Base-by-base conservation (phyloP, 768 basidiomycete species). In the Calocybe gangraenosa region DNA sequence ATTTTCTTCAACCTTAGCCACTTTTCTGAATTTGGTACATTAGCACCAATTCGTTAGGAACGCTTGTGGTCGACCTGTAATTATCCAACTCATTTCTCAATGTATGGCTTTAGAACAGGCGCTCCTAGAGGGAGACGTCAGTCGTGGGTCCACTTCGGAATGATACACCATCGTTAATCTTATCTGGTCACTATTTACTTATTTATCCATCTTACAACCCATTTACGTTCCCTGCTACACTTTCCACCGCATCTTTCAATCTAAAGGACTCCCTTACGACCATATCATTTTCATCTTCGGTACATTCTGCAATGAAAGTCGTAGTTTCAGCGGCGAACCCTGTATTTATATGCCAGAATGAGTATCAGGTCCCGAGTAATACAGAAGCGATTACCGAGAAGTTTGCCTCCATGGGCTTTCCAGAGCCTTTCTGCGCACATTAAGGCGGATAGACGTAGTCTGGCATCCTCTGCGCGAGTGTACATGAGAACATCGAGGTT, bases 401-500 rank as follows among this genome's bases (percentile, higher is more conserved):
- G 69, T 60, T 88, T 88, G 19, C 78, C 79, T 7, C 91, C 85
- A 49, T 87, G 82, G 13, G 69, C 63, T 17, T 69, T 73, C 95
- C 95, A 98, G 22, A 96, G 59, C n/a, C 71, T 71, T 21, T 79
- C 77, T 11, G 85, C 69, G 52, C 81, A 86, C 6, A 67, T 61
- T 38, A 98, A 63, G 1, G 92, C 89, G 38, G 78, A 74, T 9
- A 91, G 60, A 6, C 92, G 79, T n/a, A 82, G 63, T 15, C 71
- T 70, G 2, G 75, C 65, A 48, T 89, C 84, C 44, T 96, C 93
- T 3, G 87, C 85, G 13, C 93, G 84, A 0, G 92, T 95, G 49
- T 89, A 82, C 83, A 95, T 88, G 42, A 96, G 77, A 21, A 97
- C 60, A 44, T 81, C 75, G 17, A 90, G 71, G 68, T 97, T 97